Evolutionary conservation across 2,329 filamentous ascomycete species (phyloP), one percentile per base, ranked within the genome.

Genomic region (Ophiocordyceps sinensis): DNA sequence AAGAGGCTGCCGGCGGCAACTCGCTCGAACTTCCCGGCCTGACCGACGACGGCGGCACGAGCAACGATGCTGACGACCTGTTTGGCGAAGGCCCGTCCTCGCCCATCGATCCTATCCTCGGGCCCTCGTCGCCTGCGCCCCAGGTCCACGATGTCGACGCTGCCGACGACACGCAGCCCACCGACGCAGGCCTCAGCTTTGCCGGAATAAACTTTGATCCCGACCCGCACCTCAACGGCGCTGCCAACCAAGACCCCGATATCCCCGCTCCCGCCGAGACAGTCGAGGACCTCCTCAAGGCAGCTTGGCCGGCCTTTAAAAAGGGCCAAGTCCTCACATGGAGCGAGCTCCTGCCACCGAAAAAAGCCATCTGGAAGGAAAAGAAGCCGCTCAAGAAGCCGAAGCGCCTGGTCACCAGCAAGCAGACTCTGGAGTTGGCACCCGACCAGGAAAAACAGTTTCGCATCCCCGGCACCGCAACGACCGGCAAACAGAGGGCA

Each of bases 381-480:
- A 91, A 94, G 60, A 76, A 78, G 32, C 86, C 88, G 0, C 49
- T 70, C 1, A 94, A 87, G 60, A 79, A 79, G 34, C 85, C 87
- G 1, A 91, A 88, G 60, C 71, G 85, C 14, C 70, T 96, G 4
- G 73, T 87, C 5, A 86, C 87, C 0, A 88, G 82, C 17, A 98
- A 98, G 60, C 71, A 94, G 43, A 87, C 78, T 45, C 70, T 98
- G 13, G 91, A 98, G 45, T 67, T 96, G 29, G 82, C 85, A 3
- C 72, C 76, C 37, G 91, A 96, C 51, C 84, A 94, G 49, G 85
- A 94, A 58, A 86, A 87, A 51, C 70, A 74, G 23, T 98, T 96
- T 57, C 78, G 79, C 42, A 75, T 89, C n/a, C 71, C 77, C 0
- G 79, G 79, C 1, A 71, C 77, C 23, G 68, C 72, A 1, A 64